These are phyloP conservation scores for Cadophora sp. DNA, from an alignment of 2,329 filamentous ascomycete genomes.

Conservation along the genomic window DNA sequence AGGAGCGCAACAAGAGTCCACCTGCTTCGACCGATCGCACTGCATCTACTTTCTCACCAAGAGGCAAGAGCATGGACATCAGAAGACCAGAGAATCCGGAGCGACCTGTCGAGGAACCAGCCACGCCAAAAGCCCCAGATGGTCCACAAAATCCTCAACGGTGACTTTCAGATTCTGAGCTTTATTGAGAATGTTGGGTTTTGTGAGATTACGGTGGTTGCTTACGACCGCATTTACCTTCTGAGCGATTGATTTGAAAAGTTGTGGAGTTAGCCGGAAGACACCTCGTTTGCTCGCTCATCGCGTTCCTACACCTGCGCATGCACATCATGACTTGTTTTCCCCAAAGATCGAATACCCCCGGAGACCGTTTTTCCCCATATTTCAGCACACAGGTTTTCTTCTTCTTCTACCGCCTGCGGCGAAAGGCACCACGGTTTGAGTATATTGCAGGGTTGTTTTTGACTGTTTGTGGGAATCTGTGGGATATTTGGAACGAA, in stretches of 20 bases:
- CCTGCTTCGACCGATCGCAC: slow-evolving; percentile 39
- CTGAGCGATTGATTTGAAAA: slow-evolving; percentile 14
- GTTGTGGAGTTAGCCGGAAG: background rate
- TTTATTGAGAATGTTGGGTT: background rate
- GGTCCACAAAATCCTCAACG: slow-evolving; percentile 23
- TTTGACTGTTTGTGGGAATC: slow-evolving; percentile 18
- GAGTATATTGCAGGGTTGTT: slow-evolving; percentile 18
- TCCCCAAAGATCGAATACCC: slow-evolving; percentile 38
- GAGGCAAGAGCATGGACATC: slow-evolving; percentile 42
- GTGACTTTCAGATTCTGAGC: slow-evolving; percentile 9
- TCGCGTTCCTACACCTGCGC: slow-evolving; percentile 16
- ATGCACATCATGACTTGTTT: slow-evolving; percentile 27
- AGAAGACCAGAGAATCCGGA: slow-evolving; percentile 37
- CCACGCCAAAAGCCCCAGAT: slow-evolving; percentile 16
- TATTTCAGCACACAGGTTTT: slow-evolving; percentile 21
- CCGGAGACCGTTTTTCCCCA: slow-evolving; percentile 31
- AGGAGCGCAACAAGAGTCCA: slow-evolving; percentile 42
- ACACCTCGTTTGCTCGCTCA: slow-evolving; percentile 14
- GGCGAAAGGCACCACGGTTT: slow-evolving; percentile 15
- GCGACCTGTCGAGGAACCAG: slow-evolving; percentile 27
- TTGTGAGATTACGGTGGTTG: slow-evolving; percentile 20
- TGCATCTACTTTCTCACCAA: slow-evolving; percentile 23
- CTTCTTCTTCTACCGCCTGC: slow-evolving; percentile 9
- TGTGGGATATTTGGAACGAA: slow-evolving; percentile 13
- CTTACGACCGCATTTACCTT: slow-evolving; percentile 15